Conservation (phyloP, 1,284 basidiomycete species). For the Boletus calvinii region DNA sequence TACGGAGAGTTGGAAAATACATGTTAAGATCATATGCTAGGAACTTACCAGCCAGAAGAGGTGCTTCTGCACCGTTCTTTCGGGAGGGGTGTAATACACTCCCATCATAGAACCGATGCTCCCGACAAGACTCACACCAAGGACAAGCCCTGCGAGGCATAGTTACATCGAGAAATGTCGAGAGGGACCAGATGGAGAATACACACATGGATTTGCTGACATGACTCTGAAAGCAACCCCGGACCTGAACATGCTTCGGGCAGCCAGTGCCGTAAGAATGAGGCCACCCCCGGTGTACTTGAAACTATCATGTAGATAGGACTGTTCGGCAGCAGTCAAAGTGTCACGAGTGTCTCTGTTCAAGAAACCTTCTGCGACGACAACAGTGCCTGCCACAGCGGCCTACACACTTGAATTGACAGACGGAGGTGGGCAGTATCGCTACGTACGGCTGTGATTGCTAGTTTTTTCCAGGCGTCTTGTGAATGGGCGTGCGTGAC, state of each 20-base stretch:
- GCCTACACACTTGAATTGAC: slow-evolving; percentile 40
- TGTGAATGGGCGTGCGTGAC: slow-evolving; percentile 40
- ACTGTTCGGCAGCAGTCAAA: slow-evolving; percentile 58
- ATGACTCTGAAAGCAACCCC: slow-evolving; percentile 79
- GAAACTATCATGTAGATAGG: slow-evolving; percentile 81
- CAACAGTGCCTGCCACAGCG: slow-evolving; percentile 66
- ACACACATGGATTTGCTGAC: slow-evolving; percentile 81
- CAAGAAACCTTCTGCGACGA: slow-evolving; percentile 63
- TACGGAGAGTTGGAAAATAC: slow-evolving; percentile 30
- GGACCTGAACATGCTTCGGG: slow-evolving; percentile 73
- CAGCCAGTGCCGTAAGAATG: slow-evolving; percentile 73
- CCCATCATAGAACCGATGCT: slow-evolving; percentile 80
- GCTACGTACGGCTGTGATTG: slow-evolving; percentile 47
- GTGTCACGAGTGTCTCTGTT: slow-evolving; percentile 78
- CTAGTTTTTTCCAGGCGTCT: slow-evolving; percentile 50
- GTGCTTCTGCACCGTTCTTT: slow-evolving; percentile 71
- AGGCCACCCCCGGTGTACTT: slow-evolving; percentile 85
- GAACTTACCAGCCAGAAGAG: slow-evolving; percentile 70
- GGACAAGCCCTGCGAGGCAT: slow-evolving; percentile 62
- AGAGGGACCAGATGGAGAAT: not conserved
- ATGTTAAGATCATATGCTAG: not conserved
- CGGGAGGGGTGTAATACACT: slow-evolving; percentile 71
- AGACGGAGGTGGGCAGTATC: not conserved
- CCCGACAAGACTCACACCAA: slow-evolving; percentile 79
- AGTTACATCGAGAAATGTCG: slow-evolving; percentile 2